Evolutionary conservation across 2,329 filamentous ascomycete genomes (phyloP).

Genomic region (Fusarium heterosporum): DNA sequence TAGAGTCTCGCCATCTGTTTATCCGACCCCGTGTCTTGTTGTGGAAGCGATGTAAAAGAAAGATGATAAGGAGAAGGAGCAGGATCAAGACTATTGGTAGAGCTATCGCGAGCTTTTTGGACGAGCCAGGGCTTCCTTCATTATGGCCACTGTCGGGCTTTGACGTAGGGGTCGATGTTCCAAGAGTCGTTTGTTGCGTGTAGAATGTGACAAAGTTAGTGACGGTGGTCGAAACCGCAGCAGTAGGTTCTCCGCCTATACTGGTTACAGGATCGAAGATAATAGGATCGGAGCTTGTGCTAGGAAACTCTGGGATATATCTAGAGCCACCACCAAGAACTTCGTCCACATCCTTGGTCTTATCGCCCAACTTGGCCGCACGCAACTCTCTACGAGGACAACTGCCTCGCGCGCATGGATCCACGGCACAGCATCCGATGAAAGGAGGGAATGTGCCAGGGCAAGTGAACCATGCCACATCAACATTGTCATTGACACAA

Average conservation of each 20-base stretch:
- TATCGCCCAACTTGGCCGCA: constrained; percentile 33
- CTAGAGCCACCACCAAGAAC: constrained; percentile 2
- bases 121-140: not conserved
- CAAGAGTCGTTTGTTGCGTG: not conserved
- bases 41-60: not conserved
- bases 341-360: not conserved
- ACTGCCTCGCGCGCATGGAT: constrained; percentile 35
- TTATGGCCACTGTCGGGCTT: not conserved
- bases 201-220: not conserved
- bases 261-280: not conserved
- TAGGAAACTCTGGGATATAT: not conserved
- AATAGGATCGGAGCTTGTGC: accelerated
- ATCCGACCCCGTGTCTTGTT: not conserved
- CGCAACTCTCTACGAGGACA: constrained; percentile 30
- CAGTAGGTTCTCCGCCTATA: not conserved
- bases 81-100: not conserved
- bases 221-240: accelerated
- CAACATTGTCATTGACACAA: constrained; percentile 44
- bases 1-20: too few species aligned
- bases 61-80: not conserved
- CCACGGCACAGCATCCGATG: constrained; percentile 53
- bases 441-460: constrained; percentile 48
- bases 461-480: constrained; percentile 53
- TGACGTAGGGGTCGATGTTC: accelerated
- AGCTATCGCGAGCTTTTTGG: not conserved